phyloP scores from a whole-genome alignment of 768 basidiomycete species.

The Leccinum pellstonianum region DNA sequence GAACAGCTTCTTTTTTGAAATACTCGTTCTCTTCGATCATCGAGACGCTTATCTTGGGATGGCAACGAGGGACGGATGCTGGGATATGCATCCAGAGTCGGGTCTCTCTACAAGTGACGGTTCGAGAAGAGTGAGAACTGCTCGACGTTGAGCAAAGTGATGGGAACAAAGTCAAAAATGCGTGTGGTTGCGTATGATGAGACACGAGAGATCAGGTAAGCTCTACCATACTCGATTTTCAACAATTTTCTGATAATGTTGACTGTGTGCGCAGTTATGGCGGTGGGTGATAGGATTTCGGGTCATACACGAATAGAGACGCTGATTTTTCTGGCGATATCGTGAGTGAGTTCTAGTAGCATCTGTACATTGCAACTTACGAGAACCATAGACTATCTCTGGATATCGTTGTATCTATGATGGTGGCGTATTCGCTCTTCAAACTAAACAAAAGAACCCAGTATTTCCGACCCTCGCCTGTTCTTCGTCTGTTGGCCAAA shows the following conservation, averaged over 20 bases:
- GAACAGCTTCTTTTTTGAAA: too few relatives aligned
- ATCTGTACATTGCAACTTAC: not conserved
- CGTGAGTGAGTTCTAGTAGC: not conserved
- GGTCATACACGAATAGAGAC: too few relatives aligned
- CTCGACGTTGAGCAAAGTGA: not conserved
- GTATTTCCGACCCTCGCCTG: not conserved
- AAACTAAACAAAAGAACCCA: not conserved
- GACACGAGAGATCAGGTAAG: not conserved
- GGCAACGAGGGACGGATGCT: not conserved
- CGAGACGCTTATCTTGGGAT: not conserved
- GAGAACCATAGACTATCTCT: not conserved
- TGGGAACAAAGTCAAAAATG: not conserved
- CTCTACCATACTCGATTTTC: not conserved
- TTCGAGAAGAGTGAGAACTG: not conserved
- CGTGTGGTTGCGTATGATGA: not conserved
- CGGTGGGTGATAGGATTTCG: not conserved
- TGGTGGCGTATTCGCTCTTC: constrained; percentile 4
- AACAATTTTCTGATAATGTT: not conserved
- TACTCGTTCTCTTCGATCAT: too few relatives aligned
- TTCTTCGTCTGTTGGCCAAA: not conserved
- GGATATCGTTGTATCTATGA: constrained; percentile 1
- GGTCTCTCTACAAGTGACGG: not conserved
- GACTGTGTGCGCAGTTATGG: not conserved
- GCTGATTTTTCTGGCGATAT: not conserved
- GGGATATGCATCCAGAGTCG: not conserved